Evolutionary conservation across 148 eudicot species (phyloP).

Genomic region (Fagopyrum esculentum): DNA sequence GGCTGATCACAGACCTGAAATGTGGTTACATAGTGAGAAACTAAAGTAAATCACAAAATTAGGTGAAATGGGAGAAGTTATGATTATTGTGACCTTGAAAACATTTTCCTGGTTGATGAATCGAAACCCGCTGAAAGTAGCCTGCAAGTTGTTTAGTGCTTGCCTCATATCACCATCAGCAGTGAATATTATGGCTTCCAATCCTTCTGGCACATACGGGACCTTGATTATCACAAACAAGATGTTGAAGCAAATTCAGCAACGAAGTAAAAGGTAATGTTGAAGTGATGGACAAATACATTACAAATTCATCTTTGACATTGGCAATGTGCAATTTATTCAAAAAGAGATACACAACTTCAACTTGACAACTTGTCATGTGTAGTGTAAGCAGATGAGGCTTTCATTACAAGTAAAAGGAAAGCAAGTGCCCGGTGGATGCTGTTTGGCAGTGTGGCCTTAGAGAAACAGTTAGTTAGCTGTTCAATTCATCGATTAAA

Average conservation of each 20-base stretch:
- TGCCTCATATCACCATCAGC: slow-evolving; percentile 99
- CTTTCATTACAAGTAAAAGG: too few relatives aligned
- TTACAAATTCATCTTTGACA: neutral
- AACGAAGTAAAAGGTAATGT: too few relatives aligned
- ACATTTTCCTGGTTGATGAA: slow-evolving; percentile 97
- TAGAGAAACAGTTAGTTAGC: too few relatives aligned
- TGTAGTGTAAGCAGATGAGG: too few relatives aligned
- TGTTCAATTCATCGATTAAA: neutral
- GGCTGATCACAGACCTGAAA: slow-evolving; percentile 98
- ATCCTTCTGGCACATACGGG: slow-evolving; percentile 80
- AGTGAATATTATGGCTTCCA: slow-evolving; percentile 93
- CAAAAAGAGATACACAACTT: too few relatives aligned
- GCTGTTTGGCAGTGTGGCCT: too few relatives aligned
- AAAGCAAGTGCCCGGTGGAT: too few relatives aligned
- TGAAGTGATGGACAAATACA: neutral
- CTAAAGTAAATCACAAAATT: neutral
- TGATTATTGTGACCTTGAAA: slow-evolving; percentile 54
- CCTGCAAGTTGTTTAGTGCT: slow-evolving; percentile 92
- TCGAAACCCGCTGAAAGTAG: slow-evolving; percentile 88
- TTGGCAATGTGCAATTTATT: neutral
- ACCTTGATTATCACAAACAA: slow-evolving; percentile 43
- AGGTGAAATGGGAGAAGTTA: neutral
- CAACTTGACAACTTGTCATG: too few relatives aligned
- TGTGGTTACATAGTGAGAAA: slow-evolving; percentile 3
- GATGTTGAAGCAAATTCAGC: neutral